Evolutionary conservation across 768 basidiomycete species (phyloP), one percentile per base, ranked within the genome.

Genomic region (Pulveroboletus sp.): DNA sequence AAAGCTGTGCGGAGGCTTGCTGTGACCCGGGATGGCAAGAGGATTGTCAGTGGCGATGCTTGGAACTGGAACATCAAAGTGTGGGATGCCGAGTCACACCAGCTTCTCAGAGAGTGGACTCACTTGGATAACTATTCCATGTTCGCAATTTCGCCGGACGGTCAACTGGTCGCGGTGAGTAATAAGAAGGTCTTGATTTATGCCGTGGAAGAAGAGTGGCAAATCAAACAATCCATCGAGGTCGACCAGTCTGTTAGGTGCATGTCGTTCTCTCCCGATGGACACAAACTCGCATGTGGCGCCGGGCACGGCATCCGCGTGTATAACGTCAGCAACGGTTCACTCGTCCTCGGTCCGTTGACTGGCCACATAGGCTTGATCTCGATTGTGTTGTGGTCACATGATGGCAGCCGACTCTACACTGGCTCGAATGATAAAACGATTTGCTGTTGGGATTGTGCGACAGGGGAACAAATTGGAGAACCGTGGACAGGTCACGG

Each of bases 141-240:
- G 9, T 8, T 45, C 16, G 47, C 44, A 7, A 40, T 53, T 19
- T 55, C 51, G 2, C 32, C 36, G 11, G 33, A 55, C 2, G 36
- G 19, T 24, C 36, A 17, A 32, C 35, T 40, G 13, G 9, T 52
- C 17, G 56, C 47, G 14, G 17, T 46, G n/a, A 41, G 43, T 8
- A 3, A 1, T 2, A 0, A 4, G 3, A 12, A 2, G 0, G 35
- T 45, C 19, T 6, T n/a, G 10, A 27, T 50, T 12, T 31, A 24
- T n/a, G 14, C 27, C 5, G 17, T 34, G 13, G 29, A 35, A 7
- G 39, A 33, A 0, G 34, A 19, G 19, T 34, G 35, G 14, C 21
- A 6, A 2, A 17, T 33, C 27, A n/a, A 32, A 14, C 33, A 24
- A 11, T 11, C 10, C 31, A 40, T 40, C 43, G n/a, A 36, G n/a